Base-by-base conservation (phyloP, 1,284 basidiomycete species). In the Trichosporon ovoides region DNA sequence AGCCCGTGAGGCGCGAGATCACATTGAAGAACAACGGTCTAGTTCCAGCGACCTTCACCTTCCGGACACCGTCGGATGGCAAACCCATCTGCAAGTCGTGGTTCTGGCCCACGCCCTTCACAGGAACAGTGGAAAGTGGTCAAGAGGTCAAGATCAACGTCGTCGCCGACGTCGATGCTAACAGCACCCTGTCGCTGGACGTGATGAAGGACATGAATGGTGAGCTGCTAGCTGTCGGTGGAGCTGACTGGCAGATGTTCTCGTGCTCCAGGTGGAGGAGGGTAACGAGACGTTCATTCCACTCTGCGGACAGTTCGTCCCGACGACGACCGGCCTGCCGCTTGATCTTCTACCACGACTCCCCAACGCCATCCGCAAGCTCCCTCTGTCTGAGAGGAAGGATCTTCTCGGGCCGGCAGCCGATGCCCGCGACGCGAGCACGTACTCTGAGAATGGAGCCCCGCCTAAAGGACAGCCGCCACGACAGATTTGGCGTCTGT, bases 221-320 rank as follows among this genome's bases (percentile, higher is more conserved):
- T 71, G 36, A 56, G 67, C 53, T 24, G 1, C 3, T 12, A 35
- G 36, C 49, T 57, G 52, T n/a, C n/a, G n/a, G n/a, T n/a, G 54
- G 36, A 11, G 4, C 57, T 71, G 71, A 75, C 60, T 72, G 73
- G 1, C 57, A 72, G 71, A 75, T 59, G 74, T 76, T 1, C 63
- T 76, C 7, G 72, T 76, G 0, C 52, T 76, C 22, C 69, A 71
- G 36, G 65, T 74, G 4, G 49, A 58, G 0, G 67, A 66, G 18
- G 71, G 74, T 1, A 73, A 70, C 56, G 72, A 76, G 38, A 62
- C 66, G 0, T 74, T 75, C 60, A 66, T 75, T 35, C 68, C 72
- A 1, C 50, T 76, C 2, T 69, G 69, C 55, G 68, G 66, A 6
- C 63, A 61, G 11, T 74, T 70, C 43, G 38, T 61, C 1, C 68